Conservation (phyloP, 2,329 filamentous ascomycete genomes). For the Exophiala bonariae region DNA sequence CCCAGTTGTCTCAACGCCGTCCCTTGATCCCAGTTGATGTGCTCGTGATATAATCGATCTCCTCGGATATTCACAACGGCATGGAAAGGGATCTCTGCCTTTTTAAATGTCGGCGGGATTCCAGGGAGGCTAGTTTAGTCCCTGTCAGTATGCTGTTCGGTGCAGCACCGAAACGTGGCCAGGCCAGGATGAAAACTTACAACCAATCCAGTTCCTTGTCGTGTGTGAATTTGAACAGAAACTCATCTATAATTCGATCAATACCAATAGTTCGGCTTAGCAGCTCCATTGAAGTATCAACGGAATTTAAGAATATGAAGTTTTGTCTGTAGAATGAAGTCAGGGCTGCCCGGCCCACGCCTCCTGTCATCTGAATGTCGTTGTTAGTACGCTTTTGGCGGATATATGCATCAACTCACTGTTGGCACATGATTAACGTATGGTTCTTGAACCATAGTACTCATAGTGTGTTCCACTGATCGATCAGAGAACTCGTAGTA, state of each 20-base stretch:
- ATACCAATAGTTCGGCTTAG: constrained; percentile 70
- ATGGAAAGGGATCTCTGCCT: constrained; percentile 61
- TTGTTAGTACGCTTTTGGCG: constrained; percentile 22
- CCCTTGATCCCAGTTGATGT: constrained; percentile 69
- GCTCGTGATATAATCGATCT: constrained; percentile 67
- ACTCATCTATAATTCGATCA: constrained; percentile 71
- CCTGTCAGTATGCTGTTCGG: too few relatives aligned
- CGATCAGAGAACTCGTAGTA: constrained; percentile 68
- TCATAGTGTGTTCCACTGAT: constrained; percentile 71
- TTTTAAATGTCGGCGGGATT: constrained; percentile 55
- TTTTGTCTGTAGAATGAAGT: constrained; percentile 69
- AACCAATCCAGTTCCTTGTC: constrained; percentile 65
- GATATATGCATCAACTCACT: constrained; percentile 35
- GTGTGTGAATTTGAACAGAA: constrained; percentile 66
- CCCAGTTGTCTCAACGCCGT: constrained; percentile 63
- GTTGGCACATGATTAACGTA: constrained; percentile 78
- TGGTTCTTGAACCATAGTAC: constrained; percentile 74
- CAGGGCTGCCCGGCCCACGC: constrained; percentile 63
- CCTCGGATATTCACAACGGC: constrained; percentile 67
- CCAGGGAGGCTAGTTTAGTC: constrained; percentile 48
- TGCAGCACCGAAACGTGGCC: too few relatives aligned
- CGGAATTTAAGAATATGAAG: constrained; percentile 72
- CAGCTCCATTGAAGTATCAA: constrained; percentile 66
- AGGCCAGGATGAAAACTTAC: constrained; percentile 29
- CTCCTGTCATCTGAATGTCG: constrained; percentile 56